Base-by-base conservation (phyloP, 441 rosid genomes). In the Euphorbia schlechtendalii region DNA sequence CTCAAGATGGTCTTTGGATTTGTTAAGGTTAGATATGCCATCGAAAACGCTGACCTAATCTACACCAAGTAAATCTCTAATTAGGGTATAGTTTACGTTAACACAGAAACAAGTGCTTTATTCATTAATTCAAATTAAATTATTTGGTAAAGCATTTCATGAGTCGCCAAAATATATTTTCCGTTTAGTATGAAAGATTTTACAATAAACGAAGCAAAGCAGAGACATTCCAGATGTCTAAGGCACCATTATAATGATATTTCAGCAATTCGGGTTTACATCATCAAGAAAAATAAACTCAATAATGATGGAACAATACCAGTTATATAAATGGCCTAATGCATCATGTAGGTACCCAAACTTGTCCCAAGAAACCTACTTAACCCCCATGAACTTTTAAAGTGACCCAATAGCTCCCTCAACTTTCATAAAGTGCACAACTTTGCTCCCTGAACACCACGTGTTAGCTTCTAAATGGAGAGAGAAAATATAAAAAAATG, bases 31-130 rank as follows among this genome's bases (percentile, higher is more conserved):
- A 81, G 56, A 68, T 73, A 83, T n/a, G 98, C 98, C 92, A 87
- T 85, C 32, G 84, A 65, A 79, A 92, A 92, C 25, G 98, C 96
- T 64, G 98, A 88, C 74, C 77, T 83, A 70, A 92, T 80, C 97
- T 92, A 92, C 41, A 69, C 48, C 60, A 69, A n/a, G 36, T 25
- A 61, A 34, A 15, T 21, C 13, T 7, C 12, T 14, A 32, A 3
- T 30, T 48, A 21, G 22, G n/a, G n/a, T 8, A 22, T 18, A 14
- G 22, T 24, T 43, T 15, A 53, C 21, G 52, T 20, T 13, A 59
- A 43, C 4, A 59, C 36, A 43, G 38, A 15, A 25, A 41, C 0
- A 38, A 49, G 32, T 17, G 15, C 14, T 14, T 20, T 57, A 32
- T 30, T 43, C 48, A 2, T 45, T 30, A 46, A 18, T 1, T 24